Percentiles rank a stretch among this genome's conserved stretches.
Conservation (phyloP, 169 alveolate genomes). For the Cytauxzoon felis region DNA sequence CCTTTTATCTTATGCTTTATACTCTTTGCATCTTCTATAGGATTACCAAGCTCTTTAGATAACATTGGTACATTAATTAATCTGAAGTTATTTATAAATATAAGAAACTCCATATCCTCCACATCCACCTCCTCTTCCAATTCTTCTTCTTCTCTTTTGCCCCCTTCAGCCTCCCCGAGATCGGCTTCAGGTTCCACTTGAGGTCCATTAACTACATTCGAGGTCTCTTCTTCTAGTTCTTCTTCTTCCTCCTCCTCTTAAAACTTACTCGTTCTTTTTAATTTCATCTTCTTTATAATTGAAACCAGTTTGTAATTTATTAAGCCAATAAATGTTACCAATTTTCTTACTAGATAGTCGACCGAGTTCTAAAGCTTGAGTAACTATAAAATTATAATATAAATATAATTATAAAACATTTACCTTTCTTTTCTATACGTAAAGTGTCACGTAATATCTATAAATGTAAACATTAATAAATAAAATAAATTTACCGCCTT, state of each 20-base stretch:
- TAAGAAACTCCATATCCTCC: no score
- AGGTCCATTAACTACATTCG: no score
- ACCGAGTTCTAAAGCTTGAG: constrained; percentile 74
- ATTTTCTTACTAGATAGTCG: constrained; percentile 75
- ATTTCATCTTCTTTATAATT: constrained; percentile 25
- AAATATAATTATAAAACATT: background rate
- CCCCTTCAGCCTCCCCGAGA: no score
- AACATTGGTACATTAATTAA: constrained; percentile 59
- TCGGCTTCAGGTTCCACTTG: no score
- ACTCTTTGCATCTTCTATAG: constrained; percentile 63
- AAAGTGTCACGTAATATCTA: constrained; percentile 51
- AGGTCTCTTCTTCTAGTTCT: no score
- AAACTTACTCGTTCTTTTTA: constrained; percentile 20
- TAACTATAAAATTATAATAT: background rate
- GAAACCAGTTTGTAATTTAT: constrained; percentile 69
- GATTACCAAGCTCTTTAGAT: constrained; percentile 67
- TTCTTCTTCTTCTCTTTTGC: no score
- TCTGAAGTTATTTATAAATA: background rate
- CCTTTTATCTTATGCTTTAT: constrained; percentile 59
- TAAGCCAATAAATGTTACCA: constrained; percentile 72
- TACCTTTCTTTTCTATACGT: constrained; percentile 50
- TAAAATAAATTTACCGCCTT: constrained; percentile 21
- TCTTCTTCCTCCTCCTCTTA: background rate
- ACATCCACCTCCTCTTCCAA: no score
- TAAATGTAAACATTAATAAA: background rate